Evolutionary conservation across 129 eudicot genomes (phyloP).

Genomic region (Solidago caesia): DNA sequence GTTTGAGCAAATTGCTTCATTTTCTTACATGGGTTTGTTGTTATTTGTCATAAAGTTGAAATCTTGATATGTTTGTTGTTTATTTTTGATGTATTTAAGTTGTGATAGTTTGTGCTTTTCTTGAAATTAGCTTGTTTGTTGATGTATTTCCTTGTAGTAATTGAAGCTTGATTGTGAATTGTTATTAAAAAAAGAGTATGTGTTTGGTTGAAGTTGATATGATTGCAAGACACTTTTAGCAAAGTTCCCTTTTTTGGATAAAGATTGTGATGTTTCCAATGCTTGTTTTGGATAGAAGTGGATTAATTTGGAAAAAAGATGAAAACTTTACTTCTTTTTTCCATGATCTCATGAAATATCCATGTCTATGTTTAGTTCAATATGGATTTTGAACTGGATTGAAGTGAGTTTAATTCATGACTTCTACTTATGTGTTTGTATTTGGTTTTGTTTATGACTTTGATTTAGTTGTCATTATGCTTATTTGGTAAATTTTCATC

Average conservation of each 20-base stretch:
- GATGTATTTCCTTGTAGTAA: constrained; percentile 9
- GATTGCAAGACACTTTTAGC: neutral
- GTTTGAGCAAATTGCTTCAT: neutral
- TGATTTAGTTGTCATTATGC: constrained; percentile 15
- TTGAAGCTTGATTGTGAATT: constrained; percentile 21
- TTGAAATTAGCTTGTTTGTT: constrained; percentile 19
- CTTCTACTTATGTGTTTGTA: constrained; percentile 12
- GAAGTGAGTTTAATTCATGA: constrained; percentile 10
- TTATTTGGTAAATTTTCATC: constrained; percentile 13
- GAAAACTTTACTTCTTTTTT: neutral
- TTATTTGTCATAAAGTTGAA: neutral
- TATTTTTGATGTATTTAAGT: too few relatives aligned
- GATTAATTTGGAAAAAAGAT: constrained; percentile 15
- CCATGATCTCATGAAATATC: constrained; percentile 10
- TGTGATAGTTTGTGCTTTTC: constrained; percentile 12
- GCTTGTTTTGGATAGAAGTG: neutral
- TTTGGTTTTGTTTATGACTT: constrained; percentile 19
- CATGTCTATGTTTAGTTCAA: constrained; percentile 17
- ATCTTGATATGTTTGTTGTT: neutral
- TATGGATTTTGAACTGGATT: constrained; percentile 9
- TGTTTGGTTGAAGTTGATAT: constrained; percentile 23
- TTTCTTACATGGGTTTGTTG: constrained; percentile 2
- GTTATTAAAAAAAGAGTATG: neutral
- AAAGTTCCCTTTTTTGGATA: constrained; percentile 2
- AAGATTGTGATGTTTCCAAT: neutral